Evolutionary conservation across 2,329 filamentous ascomycete genomes (phyloP), one percentile per base, ranked within the genome.

Genomic region (Stenocarpella maydis): DNA sequence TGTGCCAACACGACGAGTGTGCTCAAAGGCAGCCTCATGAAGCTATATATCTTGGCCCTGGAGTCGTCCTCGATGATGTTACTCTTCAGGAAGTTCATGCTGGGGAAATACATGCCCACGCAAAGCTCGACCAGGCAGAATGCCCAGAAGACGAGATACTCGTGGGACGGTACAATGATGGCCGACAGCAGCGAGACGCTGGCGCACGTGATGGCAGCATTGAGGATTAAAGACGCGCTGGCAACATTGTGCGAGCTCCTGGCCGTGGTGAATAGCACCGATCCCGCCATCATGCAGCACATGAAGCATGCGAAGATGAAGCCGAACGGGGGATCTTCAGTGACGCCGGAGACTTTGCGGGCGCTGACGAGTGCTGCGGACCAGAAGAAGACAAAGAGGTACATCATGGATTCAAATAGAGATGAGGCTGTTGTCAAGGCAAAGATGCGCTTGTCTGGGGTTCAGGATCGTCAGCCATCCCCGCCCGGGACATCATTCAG

Each of bases 301-400:
- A 88, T 88, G 76, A 88, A 87, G 71, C 81, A 83, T 39, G 84
- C 82, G 73, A 88, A 88, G 70, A 87, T 85, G 71, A 86, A 77
- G 1, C 86, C 85, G 45, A 86, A 84, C 0, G 79, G 78, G 10
- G 77, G 72, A 4, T 31, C 60, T 15, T 52, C 41, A 26, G n/a
- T 43, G 49, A 39, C 26, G 19, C 50, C 39, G 7, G 47, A 45
- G 55, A 77, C 74, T 19, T 70, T 80, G 77, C 72, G 65, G 14
- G 81, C 78, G 17, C 80, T 78, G 70, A 80, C 84, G n/a, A 90
- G 78, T 3, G 86, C 83, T 1, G 86, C 84, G 0, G 86, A 85
- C 84, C 87, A 89, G 79, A 88, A 89, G 76, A 89, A 90, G 68
- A 90, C 85, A 74, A 89, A 89, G 14, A 90, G 80, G 74, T 89